Percentiles rank a stretch among this genome's conserved stretches.
Conservation (phyloP, 2,329 filamentous ascomycete genomes). For the Albifimbria verrucaria region DNA sequence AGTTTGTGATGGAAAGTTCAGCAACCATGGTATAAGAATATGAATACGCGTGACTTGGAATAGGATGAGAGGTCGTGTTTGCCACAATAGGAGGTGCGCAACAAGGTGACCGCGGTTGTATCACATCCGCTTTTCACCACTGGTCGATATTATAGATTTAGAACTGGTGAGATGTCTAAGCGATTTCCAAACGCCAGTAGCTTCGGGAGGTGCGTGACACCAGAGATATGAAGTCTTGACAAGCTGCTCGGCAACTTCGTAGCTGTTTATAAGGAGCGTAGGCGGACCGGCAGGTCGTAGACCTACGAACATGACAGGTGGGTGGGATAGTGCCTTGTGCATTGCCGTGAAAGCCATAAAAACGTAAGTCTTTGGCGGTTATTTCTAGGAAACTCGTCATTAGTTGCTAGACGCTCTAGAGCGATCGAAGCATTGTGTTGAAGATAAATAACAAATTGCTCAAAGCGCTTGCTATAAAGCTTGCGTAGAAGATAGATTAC, state of each 20-base stretch:
- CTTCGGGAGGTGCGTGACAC: slow-evolving; percentile 29
- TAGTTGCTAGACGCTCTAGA: background rate
- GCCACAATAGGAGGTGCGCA: no score
- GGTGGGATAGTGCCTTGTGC: slow-evolving; percentile 23
- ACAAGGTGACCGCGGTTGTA: no score
- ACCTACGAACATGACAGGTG: slow-evolving; percentile 31
- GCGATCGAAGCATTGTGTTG: slow-evolving; percentile 1
- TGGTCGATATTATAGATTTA: background rate
- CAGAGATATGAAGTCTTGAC: slow-evolving; percentile 25
- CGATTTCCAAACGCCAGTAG: slow-evolving; percentile 1
- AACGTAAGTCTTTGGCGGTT: background rate
- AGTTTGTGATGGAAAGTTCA: no score
- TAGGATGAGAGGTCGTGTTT: no score
- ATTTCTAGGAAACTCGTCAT: background rate
- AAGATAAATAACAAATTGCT: slow-evolving; percentile 4
- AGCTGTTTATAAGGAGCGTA: slow-evolving; percentile 27
- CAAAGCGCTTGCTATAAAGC: slow-evolving; percentile 5
- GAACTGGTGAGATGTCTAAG: slow-evolving; percentile 5
- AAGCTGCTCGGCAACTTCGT: slow-evolving; percentile 35
- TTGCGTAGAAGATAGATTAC: slow-evolving; percentile 14
- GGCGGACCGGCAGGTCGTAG: slow-evolving; percentile 29
- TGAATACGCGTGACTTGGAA: no score
- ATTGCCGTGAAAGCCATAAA: slow-evolving; percentile 15
- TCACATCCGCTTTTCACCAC: slow-evolving; percentile 14
- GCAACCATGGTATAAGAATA: no score